A percentile compares a stretch with the other conserved stretches of the same genome.
phyloP scores from a whole-genome alignment of 108 stramenopile genomes.

The Skeletonema potamos region DNA sequence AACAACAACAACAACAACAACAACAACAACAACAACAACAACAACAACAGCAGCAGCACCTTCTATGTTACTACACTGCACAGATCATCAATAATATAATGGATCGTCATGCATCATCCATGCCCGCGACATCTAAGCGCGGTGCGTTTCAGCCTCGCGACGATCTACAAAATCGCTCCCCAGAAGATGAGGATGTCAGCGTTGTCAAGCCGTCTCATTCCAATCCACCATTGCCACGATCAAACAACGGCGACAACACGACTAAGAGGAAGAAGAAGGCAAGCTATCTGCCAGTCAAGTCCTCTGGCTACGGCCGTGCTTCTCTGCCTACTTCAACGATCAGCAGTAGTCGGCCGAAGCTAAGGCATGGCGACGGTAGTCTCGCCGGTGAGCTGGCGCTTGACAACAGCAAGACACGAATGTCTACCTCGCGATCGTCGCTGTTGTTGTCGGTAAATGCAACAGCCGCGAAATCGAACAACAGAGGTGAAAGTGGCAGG shows the following conservation, averaged over 20 bases:
- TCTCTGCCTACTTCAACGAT: neutral
- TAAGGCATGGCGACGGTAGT: neutral
- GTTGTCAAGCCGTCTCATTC: neutral
- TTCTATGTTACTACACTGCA: too few species aligned
- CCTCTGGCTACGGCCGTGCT: neutral
- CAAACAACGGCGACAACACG: neutral
- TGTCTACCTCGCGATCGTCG: neutral
- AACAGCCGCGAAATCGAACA: neutral
- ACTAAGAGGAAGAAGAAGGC: neutral
- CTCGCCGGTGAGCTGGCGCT: neutral
- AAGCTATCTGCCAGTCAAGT: neutral
- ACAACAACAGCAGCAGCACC: too few species aligned
- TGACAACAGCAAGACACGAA: neutral
- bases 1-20: too few species aligned
- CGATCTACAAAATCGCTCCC: neutral
- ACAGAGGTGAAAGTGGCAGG: neutral
- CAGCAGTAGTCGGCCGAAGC: neutral
- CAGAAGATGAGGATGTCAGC: neutral
- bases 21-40: too few species aligned
- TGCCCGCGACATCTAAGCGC: neutral
- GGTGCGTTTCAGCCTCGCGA: neutral
- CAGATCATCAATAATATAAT: too few species aligned
- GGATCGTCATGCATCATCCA: conserved; percentile 1
- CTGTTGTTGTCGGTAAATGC: neutral
- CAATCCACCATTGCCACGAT: neutral